Conservation (phyloP, 345 rosid genomes). For the Boechera retrofracta region DNA sequence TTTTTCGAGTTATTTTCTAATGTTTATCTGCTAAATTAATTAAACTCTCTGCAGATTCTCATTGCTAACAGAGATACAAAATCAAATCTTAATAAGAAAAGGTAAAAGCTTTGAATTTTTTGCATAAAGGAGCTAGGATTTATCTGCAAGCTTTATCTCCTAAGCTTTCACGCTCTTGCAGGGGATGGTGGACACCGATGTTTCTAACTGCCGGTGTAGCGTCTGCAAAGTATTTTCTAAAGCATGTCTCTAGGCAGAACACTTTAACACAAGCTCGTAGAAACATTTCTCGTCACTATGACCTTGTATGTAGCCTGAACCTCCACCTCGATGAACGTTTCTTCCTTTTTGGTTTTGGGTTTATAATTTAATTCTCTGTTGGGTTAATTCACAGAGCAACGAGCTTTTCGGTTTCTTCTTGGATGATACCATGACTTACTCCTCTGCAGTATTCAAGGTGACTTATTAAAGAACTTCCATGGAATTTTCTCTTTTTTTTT, state of each 20-base stretch:
- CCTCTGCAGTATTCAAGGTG: conserved; percentile 86
- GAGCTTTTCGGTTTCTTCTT: conserved; percentile 76
- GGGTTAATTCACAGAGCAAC: conserved; percentile 62
- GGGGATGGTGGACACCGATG: conserved; percentile 99
- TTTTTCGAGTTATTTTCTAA: background rate
- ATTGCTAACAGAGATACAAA: conserved; percentile 68
- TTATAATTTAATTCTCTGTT: background rate
- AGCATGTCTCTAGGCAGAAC: conserved; percentile 76
- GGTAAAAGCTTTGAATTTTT: conserved; percentile 46
- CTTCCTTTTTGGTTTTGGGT: background rate
- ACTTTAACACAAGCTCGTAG: conserved; percentile 92
- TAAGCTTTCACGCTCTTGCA: conserved; percentile 29
- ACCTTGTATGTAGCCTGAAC: conserved; percentile 59
- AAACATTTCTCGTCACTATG: conserved; percentile 88
- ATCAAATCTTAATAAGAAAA: conserved; percentile 61
- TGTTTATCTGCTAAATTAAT: background rate
- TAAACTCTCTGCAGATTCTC: conserved; percentile 57
- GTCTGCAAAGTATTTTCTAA: conserved; percentile 77
- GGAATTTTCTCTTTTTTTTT: background rate
- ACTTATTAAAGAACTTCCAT: background rate
- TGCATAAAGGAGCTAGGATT: background rate
- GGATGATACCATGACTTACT: conserved; percentile 92
- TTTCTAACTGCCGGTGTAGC: conserved; percentile 73
- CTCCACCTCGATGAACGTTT: background rate
- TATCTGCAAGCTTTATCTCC: background rate